These are phyloP conservation scores for Aurifilum marmelostoma DNA, from an alignment of 2,329 filamentous ascomycete species.

Conservation along the genomic window DNA sequence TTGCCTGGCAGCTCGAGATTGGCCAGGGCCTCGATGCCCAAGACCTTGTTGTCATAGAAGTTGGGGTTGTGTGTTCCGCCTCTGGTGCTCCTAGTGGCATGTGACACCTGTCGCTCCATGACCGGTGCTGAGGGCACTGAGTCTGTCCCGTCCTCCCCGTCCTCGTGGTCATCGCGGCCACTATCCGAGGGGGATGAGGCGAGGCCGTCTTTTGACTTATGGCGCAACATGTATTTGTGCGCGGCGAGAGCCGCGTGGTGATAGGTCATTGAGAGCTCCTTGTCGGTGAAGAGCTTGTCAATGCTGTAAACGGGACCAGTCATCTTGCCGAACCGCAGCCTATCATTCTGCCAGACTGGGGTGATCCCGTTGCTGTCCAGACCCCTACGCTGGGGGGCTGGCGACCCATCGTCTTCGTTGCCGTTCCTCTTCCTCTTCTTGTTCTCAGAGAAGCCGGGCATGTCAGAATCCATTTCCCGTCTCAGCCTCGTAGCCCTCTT, in stretches of 20 bases:
- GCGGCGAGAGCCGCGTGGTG: conserved; percentile 65
- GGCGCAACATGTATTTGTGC: conserved; percentile 63
- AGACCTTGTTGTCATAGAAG: conserved; percentile 59
- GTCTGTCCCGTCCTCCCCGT: conserved; percentile 50
- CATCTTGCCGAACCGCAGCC: conserved; percentile 57
- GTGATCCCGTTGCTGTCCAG: conserved; percentile 62
- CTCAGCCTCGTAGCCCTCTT: conserved; percentile 67
- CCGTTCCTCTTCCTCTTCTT: conserved; percentile 66
- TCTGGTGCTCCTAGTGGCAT: conserved; percentile 66
- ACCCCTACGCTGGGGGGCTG: conserved; percentile 58
- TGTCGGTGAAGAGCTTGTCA: conserved; percentile 72
- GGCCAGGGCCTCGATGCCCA: conserved; percentile 63
- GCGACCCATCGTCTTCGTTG: conserved; percentile 66
- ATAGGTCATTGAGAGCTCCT: conserved; percentile 68
- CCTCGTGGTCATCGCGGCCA: conserved; percentile 55
- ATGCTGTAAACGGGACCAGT: conserved; percentile 66
- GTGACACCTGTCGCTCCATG: conserved; percentile 68
- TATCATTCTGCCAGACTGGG: conserved; percentile 65
- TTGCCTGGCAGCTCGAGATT: conserved; percentile 63
- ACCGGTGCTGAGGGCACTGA: conserved; percentile 52
- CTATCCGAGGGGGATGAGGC: conserved; percentile 56
- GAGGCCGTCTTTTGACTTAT: conserved; percentile 56
- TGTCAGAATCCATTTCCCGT: conserved; percentile 60
- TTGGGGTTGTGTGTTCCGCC: conserved; percentile 56
- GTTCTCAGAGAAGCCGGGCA: conserved; percentile 56